Evolutionary conservation across 306 rosid genomes (phyloP).

Genomic region (Vigna angularis): DNA sequence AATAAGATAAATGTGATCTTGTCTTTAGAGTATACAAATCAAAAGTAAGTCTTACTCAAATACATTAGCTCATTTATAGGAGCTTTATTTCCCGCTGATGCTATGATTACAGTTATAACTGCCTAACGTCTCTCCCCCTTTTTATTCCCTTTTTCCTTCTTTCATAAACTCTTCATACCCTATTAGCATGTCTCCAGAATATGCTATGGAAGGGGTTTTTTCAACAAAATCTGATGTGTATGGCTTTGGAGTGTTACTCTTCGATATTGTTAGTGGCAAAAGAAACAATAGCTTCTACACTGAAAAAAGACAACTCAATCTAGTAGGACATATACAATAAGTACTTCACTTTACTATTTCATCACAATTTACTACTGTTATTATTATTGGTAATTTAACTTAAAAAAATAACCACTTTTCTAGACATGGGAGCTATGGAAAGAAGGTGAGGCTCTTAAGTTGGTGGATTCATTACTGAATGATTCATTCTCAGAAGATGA

Average conservation of each 20-base stretch:
- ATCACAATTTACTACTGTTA: not conserved
- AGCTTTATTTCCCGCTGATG: too few relatives aligned
- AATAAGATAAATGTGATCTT: too few relatives aligned
- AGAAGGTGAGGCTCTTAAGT: slow-evolving; percentile 1
- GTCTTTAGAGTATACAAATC: too few relatives aligned
- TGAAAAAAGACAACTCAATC: slow-evolving; percentile 2
- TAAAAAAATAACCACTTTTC: not conserved
- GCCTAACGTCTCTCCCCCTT: too few relatives aligned
- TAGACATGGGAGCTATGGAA: slow-evolving; percentile 46
- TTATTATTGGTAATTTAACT: not conserved
- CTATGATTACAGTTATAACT: too few relatives aligned
- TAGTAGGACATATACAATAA: slow-evolving; percentile 47
- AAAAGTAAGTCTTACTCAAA: too few relatives aligned
- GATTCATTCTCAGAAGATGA: slow-evolving; percentile 22
- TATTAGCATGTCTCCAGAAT: slow-evolving; percentile 13
- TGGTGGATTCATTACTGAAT: slow-evolving; percentile 28
- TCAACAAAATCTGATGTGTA: slow-evolving; percentile 45
- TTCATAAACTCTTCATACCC: too few relatives aligned
- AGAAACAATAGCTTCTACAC: slow-evolving; percentile 36
- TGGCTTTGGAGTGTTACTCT: slow-evolving; percentile 38
- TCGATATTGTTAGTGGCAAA: slow-evolving; percentile 50
- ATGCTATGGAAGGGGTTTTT: slow-evolving; percentile 43
- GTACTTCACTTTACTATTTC: too few relatives aligned
- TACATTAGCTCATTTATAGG: too few relatives aligned
- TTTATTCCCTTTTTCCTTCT: too few relatives aligned